phyloP scores from a whole-genome alignment of 2,329 filamentous ascomycete species.

The Aquanectria penicillioides region DNA sequence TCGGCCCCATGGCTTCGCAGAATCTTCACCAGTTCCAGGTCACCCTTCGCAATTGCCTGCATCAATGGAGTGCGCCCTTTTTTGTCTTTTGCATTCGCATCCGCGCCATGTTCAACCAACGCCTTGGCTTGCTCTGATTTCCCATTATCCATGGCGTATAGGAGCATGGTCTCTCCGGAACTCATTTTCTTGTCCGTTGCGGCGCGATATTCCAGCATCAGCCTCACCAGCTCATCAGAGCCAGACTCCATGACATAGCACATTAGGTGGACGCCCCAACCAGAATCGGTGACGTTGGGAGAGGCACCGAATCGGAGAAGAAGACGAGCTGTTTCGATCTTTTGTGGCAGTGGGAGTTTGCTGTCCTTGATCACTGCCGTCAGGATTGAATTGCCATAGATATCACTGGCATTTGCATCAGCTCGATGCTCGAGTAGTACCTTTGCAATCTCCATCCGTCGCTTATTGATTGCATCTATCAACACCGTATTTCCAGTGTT shows the following conservation, averaged over 20 bases:
- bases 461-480: conserved; percentile 45
- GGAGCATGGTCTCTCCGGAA: conserved; percentile 43
- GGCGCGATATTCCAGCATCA: conserved; percentile 44
- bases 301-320: conserved; percentile 49
- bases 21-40: conserved; percentile 42
- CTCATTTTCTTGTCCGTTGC: conserved; percentile 40
- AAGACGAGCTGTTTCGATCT: conserved; percentile 38
- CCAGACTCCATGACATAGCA: conserved; percentile 40
- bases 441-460: conserved; percentile 44
- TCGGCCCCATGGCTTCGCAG: conserved; percentile 43
- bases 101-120: conserved; percentile 46
- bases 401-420: conserved; percentile 45
- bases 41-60: conserved; percentile 43
- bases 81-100: conserved; percentile 45
- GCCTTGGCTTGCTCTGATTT: conserved; percentile 34
- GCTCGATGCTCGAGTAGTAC: conserved; percentile 48
- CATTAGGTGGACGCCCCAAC: conserved; percentile 34
- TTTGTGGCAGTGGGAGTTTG: conserved; percentile 38
- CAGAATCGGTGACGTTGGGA: conserved; percentile 40
- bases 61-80: conserved; percentile 46
- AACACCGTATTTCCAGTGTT: conserved; percentile 46
- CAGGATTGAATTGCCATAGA: conserved; percentile 45
- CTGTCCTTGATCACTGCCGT: conserved; percentile 43
- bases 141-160: conserved; percentile 43
- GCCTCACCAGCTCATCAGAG: conserved; percentile 35